Evolutionary conservation across 768 basidiomycete species (phyloP).

Genomic region (Tricholoma bakamatsutake): DNA sequence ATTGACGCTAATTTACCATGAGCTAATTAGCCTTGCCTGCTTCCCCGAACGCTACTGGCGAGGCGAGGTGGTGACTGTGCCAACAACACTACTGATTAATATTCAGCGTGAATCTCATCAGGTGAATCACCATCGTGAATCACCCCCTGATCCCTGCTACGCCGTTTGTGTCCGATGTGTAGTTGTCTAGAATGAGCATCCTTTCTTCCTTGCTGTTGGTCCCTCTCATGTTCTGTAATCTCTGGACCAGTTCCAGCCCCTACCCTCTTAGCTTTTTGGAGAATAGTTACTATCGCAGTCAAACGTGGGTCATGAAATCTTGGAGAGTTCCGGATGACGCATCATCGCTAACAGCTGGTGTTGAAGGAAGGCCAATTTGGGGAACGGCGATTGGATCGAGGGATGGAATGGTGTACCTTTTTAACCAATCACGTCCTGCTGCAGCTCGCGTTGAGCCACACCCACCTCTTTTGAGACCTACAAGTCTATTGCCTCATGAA

Average conservation of each 20-base stretch:
- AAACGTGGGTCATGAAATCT: conserved; percentile 25
- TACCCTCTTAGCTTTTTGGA: conserved; percentile 19
- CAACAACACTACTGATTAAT: too few species aligned
- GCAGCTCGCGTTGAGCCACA: conserved; percentile 3
- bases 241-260: conserved; percentile 8
- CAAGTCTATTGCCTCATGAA: conserved; percentile 11
- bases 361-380: conserved; percentile 9
- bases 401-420: conserved; percentile 40
- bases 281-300: conserved; percentile 25
- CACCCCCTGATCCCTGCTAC: too few species aligned
- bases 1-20: too few species aligned
- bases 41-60: too few species aligned
- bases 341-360: conserved; percentile 2
- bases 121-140: too few species aligned
- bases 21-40: too few species aligned
- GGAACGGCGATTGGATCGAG: conserved; percentile 34
- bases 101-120: too few species aligned
- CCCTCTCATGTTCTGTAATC: conserved; percentile 29
- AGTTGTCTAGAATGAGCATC: not conserved
- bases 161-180: too few species aligned
- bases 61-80: too few species aligned
- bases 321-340: conserved; percentile 18
- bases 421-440: conserved; percentile 19
- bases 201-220: conserved; percentile 13
- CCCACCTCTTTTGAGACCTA: conserved; percentile 14